Evolutionary conservation across 2,329 filamentous ascomycete species (phyloP).

Genomic region (Didymella sp.): DNA sequence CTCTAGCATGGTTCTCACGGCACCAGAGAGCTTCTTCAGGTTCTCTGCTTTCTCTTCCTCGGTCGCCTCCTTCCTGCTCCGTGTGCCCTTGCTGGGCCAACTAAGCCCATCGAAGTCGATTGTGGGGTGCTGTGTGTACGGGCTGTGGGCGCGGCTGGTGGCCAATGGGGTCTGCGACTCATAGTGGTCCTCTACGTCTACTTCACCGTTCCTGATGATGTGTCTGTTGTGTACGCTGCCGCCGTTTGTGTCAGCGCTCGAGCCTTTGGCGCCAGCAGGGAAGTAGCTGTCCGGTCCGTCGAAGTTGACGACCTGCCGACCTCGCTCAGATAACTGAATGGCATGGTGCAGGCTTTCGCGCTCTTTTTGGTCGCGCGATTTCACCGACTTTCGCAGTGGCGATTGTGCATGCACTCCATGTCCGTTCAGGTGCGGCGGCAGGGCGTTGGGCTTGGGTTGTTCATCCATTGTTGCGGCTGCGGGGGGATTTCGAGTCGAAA

Average conservation of each 20-base stretch:
- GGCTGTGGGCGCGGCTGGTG: constrained; percentile 60
- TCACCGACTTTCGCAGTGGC: constrained; percentile 56
- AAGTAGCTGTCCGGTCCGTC: constrained; percentile 46
- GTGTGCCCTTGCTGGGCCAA: constrained; percentile 68
- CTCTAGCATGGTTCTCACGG: constrained; percentile 68
- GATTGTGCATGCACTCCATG: constrained; percentile 48
- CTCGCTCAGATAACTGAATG: constrained; percentile 64
- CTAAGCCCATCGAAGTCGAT: constrained; percentile 64
- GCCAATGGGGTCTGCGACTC: constrained; percentile 62
- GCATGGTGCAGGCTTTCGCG: constrained; percentile 65
- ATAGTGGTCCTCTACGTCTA: constrained; percentile 59
- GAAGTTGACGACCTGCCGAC: constrained; percentile 56
- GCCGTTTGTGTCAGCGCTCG: constrained; percentile 24
- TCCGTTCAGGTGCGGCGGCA: constrained; percentile 65
- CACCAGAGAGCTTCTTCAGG: constrained; percentile 67
- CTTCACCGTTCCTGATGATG: constrained; percentile 33
- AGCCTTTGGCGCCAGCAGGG: constrained; percentile 27
- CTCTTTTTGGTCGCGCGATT: constrained; percentile 59
- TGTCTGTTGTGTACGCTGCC: constrained; percentile 24
- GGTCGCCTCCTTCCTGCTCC: constrained; percentile 65
- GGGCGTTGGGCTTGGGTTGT: constrained; percentile 57
- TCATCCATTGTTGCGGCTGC: constrained; percentile 27
- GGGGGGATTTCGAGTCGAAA: constrained; percentile 16
- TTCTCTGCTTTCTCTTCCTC: constrained; percentile 65
- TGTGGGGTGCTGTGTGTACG: constrained; percentile 59